Percentiles rank a stretch among this genome's conserved stretches.
phyloP scores from a whole-genome alignment of 352 stramenopile species.

The Phytophthora europaea region DNA sequence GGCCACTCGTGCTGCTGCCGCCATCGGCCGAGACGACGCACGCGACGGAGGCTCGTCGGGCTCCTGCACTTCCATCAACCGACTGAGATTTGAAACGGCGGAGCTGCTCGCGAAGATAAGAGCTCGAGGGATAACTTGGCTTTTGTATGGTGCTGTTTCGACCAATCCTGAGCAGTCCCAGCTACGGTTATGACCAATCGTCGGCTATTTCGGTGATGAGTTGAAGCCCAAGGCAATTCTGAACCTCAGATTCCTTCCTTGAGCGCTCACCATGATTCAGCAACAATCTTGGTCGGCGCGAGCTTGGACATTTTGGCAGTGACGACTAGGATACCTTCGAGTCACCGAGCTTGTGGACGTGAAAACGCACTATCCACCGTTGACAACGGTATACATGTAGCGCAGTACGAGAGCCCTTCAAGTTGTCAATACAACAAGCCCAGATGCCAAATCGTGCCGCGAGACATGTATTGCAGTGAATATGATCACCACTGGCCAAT shows the following conservation, averaged over 20 bases:
- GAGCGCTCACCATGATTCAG: too few relatives aligned
- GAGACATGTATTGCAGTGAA: neutral
- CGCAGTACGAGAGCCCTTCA: too few relatives aligned
- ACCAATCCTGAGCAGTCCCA: conserved; percentile 5
- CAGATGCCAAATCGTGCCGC: too few relatives aligned
- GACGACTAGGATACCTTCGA: neutral
- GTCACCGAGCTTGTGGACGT: too few relatives aligned
- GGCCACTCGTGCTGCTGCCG: conserved; percentile 1
- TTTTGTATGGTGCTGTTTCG: conserved; percentile 14
- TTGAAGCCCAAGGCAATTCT: neutral
- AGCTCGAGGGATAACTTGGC: conserved; percentile 5
- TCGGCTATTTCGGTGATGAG: neutral
- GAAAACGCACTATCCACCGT: too few relatives aligned
- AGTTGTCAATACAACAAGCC: too few relatives aligned
- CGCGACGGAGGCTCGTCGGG: conserved; percentile 18
- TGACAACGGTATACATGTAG: too few relatives aligned
- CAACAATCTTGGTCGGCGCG: neutral
- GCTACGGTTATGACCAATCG: conserved; percentile 8
- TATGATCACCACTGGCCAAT: neutral
- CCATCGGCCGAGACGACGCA: conserved; percentile 23
- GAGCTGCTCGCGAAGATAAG: conserved; percentile 19
- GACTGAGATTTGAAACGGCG: conserved; percentile 39
- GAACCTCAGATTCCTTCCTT: too few relatives aligned
- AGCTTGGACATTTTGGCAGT: neutral
- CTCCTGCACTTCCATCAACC: conserved; percentile 38